Evolutionary conservation across 2,329 filamentous ascomycete species (phyloP).

Genomic region (Arthrobotrys pseudoclavata): DNA sequence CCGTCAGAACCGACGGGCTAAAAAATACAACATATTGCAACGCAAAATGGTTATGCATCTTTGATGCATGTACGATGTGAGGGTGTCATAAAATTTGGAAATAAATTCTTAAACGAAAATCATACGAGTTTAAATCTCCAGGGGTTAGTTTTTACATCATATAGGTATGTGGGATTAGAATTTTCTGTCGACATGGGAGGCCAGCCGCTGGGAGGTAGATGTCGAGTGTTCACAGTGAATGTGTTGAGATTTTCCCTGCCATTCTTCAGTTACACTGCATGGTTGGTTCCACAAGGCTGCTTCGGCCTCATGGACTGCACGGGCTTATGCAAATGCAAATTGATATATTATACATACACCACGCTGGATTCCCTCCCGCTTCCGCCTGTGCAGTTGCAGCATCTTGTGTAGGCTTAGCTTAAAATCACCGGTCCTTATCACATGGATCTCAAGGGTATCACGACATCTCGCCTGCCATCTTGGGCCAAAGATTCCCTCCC

Average conservation of each 20-base stretch:
- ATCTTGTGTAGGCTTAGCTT: constrained; percentile 31
- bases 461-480: constrained; percentile 40
- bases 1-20: constrained; percentile 19
- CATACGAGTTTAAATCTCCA: not conserved
- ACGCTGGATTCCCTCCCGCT: not conserved
- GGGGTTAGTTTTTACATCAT: not conserved
- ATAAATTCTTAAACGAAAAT: constrained; percentile 2
- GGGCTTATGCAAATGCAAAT: constrained; percentile 11
- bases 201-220: not conserved
- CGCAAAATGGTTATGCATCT: not conserved
- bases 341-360: not conserved
- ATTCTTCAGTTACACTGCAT: constrained; percentile 21
- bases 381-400: constrained; percentile 26
- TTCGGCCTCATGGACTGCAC: constrained; percentile 6
- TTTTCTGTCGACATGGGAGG: not conserved
- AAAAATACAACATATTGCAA: constrained; percentile 30
- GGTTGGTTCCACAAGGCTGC: constrained; percentile 49
- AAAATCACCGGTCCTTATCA: constrained; percentile 28
- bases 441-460: constrained; percentile 35
- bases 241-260: constrained; percentile 15
- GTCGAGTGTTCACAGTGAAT: not conserved
- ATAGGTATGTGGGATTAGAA: not conserved
- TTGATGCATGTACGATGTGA: not conserved
- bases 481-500: constrained; percentile 33
- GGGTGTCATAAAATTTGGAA: constrained; percentile 9